These are phyloP conservation scores for Prinsepia uniflora DNA, from an alignment of 306 rosid species.

Conservation along the genomic window DNA sequence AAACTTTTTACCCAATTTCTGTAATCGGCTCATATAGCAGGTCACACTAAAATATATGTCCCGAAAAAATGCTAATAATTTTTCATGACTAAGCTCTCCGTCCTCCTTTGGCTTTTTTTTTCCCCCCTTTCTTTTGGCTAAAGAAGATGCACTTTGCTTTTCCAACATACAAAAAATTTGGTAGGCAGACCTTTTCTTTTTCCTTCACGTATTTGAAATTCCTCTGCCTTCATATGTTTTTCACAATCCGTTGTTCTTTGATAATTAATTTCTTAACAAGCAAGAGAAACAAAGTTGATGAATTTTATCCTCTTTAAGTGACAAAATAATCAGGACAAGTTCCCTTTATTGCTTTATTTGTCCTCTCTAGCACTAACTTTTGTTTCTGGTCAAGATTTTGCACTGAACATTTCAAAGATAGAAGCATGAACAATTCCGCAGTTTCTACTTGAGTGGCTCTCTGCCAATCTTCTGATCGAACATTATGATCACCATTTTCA, in stretches of 20 bases:
- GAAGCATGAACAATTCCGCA: background rate
- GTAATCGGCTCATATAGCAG: no score
- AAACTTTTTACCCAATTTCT: constrained; percentile 18
- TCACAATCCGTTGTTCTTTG: no score
- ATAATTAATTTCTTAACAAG: background rate
- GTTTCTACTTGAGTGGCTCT: constrained; percentile 10
- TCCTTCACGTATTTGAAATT: background rate
- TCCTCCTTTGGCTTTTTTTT: constrained; percentile 22
- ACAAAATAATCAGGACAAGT: background rate
- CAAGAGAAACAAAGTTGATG: background rate
- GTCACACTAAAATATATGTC: no score
- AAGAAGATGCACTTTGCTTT: constrained; percentile 29
- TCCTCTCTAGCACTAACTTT: background rate
- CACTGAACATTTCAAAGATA: background rate
- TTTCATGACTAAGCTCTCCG: constrained; percentile 12
- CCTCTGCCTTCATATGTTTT: background rate
- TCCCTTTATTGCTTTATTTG: background rate
- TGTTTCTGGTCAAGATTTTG: no score
- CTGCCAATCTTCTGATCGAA: background rate
- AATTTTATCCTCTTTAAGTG: background rate
- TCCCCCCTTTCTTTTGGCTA: constrained; percentile 36
- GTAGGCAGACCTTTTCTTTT: constrained; percentile 22
- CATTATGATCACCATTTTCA: background rate
- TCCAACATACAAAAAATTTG: constrained; percentile 21
- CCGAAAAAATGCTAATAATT: constrained; percentile 29